Evolutionary conservation across 345 rosid species (phyloP).

Genomic region (Hibiscus tridactylites): DNA sequence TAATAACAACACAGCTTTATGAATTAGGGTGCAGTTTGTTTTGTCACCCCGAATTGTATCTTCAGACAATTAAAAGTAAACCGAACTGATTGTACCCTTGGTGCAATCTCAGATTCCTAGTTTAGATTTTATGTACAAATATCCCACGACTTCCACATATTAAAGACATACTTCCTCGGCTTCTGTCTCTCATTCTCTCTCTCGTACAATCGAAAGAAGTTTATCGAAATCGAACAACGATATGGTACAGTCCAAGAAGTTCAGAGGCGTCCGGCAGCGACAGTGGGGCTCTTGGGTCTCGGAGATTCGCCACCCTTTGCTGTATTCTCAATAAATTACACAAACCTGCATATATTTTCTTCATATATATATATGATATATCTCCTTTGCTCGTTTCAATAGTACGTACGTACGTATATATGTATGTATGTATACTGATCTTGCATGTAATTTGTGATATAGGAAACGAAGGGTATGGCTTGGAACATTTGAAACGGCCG

Average conservation of each 20-base stretch:
- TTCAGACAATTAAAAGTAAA: not conserved
- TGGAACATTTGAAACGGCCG: conserved; percentile 73
- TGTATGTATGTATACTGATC: not conserved
- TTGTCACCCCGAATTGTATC: not conserved
- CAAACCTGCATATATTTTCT: not conserved
- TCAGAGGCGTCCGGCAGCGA: conserved; percentile 91
- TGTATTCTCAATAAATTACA: conserved; percentile 22
- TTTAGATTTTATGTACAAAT: not conserved
- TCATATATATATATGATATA: not conserved
- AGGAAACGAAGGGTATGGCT: conserved; percentile 83
- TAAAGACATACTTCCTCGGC: not conserved
- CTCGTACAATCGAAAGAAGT: not conserved
- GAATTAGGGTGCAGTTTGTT: not conserved
- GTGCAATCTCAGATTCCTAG: not conserved
- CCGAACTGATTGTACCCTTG: not conserved
- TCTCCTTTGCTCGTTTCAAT: no score
- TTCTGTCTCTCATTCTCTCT: not conserved
- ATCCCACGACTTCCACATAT: conserved; percentile 4
- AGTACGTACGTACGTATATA: not conserved
- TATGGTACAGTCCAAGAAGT: conserved; percentile 67
- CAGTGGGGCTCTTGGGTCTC: conserved; percentile 94
- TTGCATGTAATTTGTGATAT: not conserved
- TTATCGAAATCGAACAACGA: not conserved
- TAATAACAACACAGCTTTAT: not conserved
- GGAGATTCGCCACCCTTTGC: conserved; percentile 80